Conservation (phyloP, 2,329 filamentous ascomycete species). For the Aspergillus latus region DNA sequence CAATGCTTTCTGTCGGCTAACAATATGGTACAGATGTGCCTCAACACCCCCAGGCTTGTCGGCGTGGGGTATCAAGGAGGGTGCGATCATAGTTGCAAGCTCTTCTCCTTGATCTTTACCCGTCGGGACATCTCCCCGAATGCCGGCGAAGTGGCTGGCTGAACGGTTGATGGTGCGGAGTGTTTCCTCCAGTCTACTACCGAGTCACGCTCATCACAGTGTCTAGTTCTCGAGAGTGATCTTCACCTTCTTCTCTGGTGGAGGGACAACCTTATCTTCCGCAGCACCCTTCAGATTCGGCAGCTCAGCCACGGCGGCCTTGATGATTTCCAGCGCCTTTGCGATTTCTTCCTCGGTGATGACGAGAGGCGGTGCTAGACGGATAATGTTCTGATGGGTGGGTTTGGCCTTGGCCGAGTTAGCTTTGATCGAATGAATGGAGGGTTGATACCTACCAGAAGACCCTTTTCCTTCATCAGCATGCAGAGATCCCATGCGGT, state of each 20-base stretch:
- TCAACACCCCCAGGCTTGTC: background rate
- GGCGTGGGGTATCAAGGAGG: background rate
- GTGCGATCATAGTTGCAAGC: background rate
- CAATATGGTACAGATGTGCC: background rate
- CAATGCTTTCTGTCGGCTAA: background rate
- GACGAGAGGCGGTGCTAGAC: slow-evolving; percentile 92
- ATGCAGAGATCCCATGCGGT: slow-evolving; percentile 96
- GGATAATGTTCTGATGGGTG: slow-evolving; percentile 97
- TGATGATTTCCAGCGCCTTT: slow-evolving; percentile 74
- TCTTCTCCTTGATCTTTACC: background rate
- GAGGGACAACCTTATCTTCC: slow-evolving; percentile 57
- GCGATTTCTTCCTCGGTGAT: slow-evolving; percentile 86
- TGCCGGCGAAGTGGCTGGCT: background rate
- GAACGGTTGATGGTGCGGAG: background rate
- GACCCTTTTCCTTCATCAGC: slow-evolving; percentile 89
- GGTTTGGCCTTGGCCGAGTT: slow-evolving; percentile 76
- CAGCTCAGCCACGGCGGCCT: slow-evolving; percentile 77
- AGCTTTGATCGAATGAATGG: background rate
- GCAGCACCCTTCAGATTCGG: slow-evolving; percentile 63
- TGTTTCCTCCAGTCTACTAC: background rate
- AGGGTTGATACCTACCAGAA: slow-evolving; percentile 65
- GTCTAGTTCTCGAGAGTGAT: slow-evolving; percentile 58
- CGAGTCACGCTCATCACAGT: background rate
- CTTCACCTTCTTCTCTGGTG: slow-evolving; percentile 61
- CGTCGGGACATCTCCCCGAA: slow-evolving; percentile 4